A percentile compares a stretch with the other conserved stretches of the same genome.
Conservation (phyloP, 23 red algal genomes). For the Gracilaria vermiculophylla region DNA sequence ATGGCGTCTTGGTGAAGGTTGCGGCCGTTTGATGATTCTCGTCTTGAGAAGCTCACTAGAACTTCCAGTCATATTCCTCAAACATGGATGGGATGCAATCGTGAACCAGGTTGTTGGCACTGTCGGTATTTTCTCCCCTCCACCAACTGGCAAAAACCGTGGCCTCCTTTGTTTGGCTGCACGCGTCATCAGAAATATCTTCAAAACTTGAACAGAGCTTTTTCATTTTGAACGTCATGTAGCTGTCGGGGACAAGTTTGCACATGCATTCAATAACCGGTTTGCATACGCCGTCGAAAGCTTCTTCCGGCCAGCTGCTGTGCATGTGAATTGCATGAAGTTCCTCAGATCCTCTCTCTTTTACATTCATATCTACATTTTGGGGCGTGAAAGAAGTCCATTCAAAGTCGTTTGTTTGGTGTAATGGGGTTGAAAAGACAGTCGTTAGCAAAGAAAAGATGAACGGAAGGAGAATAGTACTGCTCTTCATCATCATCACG, state of each 20-base stretch:
- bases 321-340: background rate
- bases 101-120: background rate
- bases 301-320: background rate
- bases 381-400: too few relatives aligned
- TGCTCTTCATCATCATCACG: too few relatives aligned
- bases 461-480: too few relatives aligned
- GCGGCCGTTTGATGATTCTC: too few relatives aligned
- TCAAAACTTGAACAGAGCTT: background rate
- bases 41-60: too few relatives aligned
- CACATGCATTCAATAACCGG: slow-evolving; percentile 17
- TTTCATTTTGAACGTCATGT: background rate
- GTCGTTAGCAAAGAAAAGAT: too few relatives aligned
- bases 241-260: background rate
- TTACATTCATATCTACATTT: too few relatives aligned
- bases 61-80: background rate
- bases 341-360: too few relatives aligned
- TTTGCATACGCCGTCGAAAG: background rate
- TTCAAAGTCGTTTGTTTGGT: too few relatives aligned
- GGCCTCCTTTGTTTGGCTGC: background rate
- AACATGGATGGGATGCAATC: slow-evolving; percentile 17
- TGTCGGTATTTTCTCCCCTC: background rate
- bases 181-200: background rate
- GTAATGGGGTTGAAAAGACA: too few relatives aligned
- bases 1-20: too few relatives aligned
- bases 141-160: background rate